Conservation (phyloP, 2,329 filamentous ascomycete genomes). For the Hirsutella minnesotensis region DNA sequence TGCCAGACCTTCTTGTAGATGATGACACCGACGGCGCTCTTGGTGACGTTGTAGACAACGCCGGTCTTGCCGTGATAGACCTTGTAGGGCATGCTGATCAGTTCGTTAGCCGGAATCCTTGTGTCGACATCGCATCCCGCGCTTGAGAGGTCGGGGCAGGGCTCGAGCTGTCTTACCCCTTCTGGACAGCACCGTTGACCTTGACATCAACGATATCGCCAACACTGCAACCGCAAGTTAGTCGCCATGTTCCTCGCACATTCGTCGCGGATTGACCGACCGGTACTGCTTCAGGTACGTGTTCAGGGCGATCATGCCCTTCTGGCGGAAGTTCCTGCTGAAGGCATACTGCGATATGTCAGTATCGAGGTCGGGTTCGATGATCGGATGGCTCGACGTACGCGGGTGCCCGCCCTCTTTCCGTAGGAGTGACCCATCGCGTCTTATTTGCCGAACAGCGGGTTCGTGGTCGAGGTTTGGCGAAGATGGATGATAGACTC, state of each 20-base stretch:
- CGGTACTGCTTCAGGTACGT: constrained; percentile 94
- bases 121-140: not conserved
- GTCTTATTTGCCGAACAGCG: constrained; percentile 33
- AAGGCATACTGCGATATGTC: constrained; percentile 61
- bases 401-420: constrained; percentile 77
- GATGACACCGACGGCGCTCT: constrained; percentile 94
- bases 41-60: constrained; percentile 98
- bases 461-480: constrained; percentile 31
- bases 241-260: constrained; percentile 10
- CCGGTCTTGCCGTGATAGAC: constrained; percentile 99
- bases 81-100: constrained; percentile 87
- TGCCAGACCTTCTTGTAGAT: constrained; percentile 99
- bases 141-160: not conserved
- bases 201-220: constrained; percentile 99
- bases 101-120: constrained; percentile 23
- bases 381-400: constrained; percentile 33
- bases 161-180: constrained; percentile 56
- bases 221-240: constrained; percentile 56
- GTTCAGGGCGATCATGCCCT: constrained; percentile 84
- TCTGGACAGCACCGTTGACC: constrained; percentile 96
- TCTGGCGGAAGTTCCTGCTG: constrained; percentile 86
- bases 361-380: constrained; percentile 16
- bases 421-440: constrained; percentile 79
- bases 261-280: constrained; percentile 27
- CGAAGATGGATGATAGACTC: constrained; percentile 21